These are phyloP conservation scores for Citrus trifoliata DNA, from an alignment of 345 rosid species.

Conservation along the genomic window DNA sequence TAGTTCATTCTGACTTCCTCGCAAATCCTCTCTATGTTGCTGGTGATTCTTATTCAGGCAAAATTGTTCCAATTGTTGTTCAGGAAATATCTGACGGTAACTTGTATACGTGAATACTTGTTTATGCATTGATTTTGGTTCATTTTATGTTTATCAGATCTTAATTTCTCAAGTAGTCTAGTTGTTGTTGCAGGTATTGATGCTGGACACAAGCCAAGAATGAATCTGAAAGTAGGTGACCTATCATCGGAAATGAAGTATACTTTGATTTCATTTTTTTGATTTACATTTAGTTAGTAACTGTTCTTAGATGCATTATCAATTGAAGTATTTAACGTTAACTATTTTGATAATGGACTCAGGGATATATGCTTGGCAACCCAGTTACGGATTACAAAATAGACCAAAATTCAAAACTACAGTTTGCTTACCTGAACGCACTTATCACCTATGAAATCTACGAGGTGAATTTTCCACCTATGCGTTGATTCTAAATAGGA, in stretches of 20 bases:
- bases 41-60: slow-evolving; percentile 37
- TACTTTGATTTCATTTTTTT: not conserved
- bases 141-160: not conserved
- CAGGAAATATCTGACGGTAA: slow-evolving; percentile 25
- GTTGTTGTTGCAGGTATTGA: slow-evolving; percentile 1
- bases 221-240: slow-evolving; percentile 13
- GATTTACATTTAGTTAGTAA: not conserved
- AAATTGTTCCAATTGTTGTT: slow-evolving; percentile 17
- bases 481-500: not conserved
- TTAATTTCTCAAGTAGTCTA: not conserved
- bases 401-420: slow-evolving; percentile 10
- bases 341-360: not conserved
- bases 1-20: slow-evolving; percentile 24
- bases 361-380: slow-evolving; percentile 32
- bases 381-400: slow-evolving; percentile 6
- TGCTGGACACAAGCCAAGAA: not conserved
- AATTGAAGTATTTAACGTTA: not conserved
- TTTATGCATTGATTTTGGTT: not conserved
- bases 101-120: not conserved
- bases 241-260: not conserved
- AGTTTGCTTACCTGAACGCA: slow-evolving; percentile 3
- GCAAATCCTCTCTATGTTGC: slow-evolving; percentile 28
- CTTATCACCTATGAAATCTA: slow-evolving; percentile 22
- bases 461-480: slow-evolving; percentile 13
- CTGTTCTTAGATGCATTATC: not conserved